Base-by-base conservation (phyloP, 345 rosid species). In the Bretschneidera sinensis region DNA sequence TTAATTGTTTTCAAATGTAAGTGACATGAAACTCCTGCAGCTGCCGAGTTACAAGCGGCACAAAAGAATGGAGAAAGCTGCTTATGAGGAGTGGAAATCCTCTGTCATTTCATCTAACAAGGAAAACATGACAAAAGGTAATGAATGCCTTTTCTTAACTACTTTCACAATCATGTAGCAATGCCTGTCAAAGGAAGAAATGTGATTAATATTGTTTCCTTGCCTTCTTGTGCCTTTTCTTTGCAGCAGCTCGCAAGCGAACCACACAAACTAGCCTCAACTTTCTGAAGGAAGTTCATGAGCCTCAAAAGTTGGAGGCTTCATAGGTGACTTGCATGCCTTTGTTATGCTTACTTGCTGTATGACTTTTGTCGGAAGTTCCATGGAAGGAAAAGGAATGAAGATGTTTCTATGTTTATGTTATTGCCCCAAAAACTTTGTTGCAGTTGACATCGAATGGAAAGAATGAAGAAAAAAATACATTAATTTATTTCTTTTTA, bases 21-120 rank as follows among this genome's bases (percentile, higher is more conserved):
- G 13, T 31, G 33, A 34, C 43, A 20, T 55, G 19, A 55, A 21
- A 22, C 59, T 60, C 55, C 16, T 68, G 67, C 82, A 92, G 98
- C 62, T 71, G 56, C 82, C 92, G 24, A 72, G 88, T 67, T 71
- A 81, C 78, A 89, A 87, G 68, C 76, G 79, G 77, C 84, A 77
- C 1, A 89, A 89, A 68, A 77, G 63, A 65, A 72, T 28, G 66
- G 91, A 83, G 62, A 84, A 79, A 65, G 74, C 51, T 55, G 84
- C 66, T 59, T 89, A 87, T 54, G 88, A 87, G 64, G 82, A 89
- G 17, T 89, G 97, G 91, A 92, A 92, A 67, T 78, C 97, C 1
- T 62, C 84, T 5, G 88, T 92, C 7, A 55, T 85, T 14, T 61
- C 81, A 63, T 78, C 94, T 0, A 81, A 83, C 52, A 76, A 78